These are phyloP conservation scores for Geotrichum siamense DNA, from an alignment of 1,139 yeast genomes.

Conservation along the genomic window DNA sequence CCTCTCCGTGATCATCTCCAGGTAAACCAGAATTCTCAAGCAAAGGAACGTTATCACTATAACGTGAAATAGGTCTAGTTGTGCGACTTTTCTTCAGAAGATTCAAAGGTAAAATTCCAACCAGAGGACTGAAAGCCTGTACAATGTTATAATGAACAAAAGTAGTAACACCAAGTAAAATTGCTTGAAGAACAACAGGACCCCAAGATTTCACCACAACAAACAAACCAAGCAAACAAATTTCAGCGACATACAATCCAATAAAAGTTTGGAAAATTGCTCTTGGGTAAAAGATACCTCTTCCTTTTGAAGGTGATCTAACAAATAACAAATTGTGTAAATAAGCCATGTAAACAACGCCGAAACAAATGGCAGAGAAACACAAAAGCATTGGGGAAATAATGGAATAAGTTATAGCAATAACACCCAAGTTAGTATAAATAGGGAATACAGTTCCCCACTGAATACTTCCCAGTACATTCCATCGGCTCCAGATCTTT, in stretches of 20 bases:
- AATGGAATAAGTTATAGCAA: slow-evolving; percentile 68
- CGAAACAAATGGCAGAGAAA: slow-evolving; percentile 64
- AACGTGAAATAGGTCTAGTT: background rate
- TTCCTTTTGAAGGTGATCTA: slow-evolving; percentile 55
- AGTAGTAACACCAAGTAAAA: slow-evolving; percentile 56
- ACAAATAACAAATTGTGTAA: slow-evolving; percentile 75
- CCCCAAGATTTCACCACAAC: slow-evolving; percentile 95
- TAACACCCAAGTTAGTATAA: slow-evolving; percentile 75
- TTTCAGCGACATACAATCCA: slow-evolving; percentile 80
- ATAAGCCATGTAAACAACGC: slow-evolving; percentile 68
- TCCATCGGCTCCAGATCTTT: slow-evolving; percentile 72
- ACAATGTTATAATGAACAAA: slow-evolving; percentile 57
- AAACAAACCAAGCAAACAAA: slow-evolving; percentile 78
- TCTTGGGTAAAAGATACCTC: slow-evolving; percentile 82
- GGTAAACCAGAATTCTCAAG: slow-evolving; percentile 2
- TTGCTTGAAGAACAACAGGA: slow-evolving; percentile 72
- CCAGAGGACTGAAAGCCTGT: slow-evolving; percentile 56
- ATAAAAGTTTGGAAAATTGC: slow-evolving; percentile 84
- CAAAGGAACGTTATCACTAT: slow-evolving; percentile 3
- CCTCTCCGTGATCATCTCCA: background rate
- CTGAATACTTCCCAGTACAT: slow-evolving; percentile 51
- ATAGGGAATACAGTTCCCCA: slow-evolving; percentile 92
- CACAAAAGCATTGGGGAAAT: slow-evolving; percentile 72
- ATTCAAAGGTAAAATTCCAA: slow-evolving; percentile 58
- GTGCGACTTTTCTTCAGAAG: slow-evolving; percentile 18